Evolutionary conservation across 768 basidiomycete species (phyloP), one percentile per base, ranked within the genome.

Genomic region (Baorangia bicolor): DNA sequence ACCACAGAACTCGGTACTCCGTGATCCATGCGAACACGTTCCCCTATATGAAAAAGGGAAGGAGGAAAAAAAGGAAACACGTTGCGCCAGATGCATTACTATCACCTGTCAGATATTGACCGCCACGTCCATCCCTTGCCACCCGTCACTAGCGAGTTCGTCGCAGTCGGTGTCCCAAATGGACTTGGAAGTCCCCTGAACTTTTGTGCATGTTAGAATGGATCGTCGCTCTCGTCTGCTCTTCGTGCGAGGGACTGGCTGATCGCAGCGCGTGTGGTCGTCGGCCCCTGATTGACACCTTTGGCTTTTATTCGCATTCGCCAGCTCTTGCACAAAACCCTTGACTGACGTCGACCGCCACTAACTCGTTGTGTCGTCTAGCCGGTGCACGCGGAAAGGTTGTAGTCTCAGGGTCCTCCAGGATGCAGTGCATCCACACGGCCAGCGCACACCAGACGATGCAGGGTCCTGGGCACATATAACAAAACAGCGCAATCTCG

Each of bases 341-440:
- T 38, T 51, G 53, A 10, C 21, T 46, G 16, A 21, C 34, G 46
- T 54, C 25, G 35, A 35, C 16, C 33, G 27, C 45, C n/a, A 30
- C 46, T 30, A 43, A 38, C 44, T 42, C 38, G 30, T 51, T 40
- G 34, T 45, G 39, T 34, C 30, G 47, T 57, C 49, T 35, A 49
- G 52, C 45, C 37, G 44, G 47, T 58, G 53, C 55, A 57, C 50
- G 59, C 49, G 51, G 49, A 40, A 42, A 49, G 34, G 44, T 23
- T 40, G 53, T 56, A 56, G 51, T 42, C n/a, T 58, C 66, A 69
- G 66, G 65, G 67, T 67, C 47, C 20, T 28, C 30, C 27, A 49
- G 18, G 23, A 60, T 53, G 68, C 58, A 44, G 58, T 68, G 57
- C 54, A 39, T 58, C 66, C 68, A 44, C 65, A 57, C 61, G 65